phyloP scores from a whole-genome alignment of 2,329 filamentous ascomycete genomes.

The Fusarium praegraminearum region DNA sequence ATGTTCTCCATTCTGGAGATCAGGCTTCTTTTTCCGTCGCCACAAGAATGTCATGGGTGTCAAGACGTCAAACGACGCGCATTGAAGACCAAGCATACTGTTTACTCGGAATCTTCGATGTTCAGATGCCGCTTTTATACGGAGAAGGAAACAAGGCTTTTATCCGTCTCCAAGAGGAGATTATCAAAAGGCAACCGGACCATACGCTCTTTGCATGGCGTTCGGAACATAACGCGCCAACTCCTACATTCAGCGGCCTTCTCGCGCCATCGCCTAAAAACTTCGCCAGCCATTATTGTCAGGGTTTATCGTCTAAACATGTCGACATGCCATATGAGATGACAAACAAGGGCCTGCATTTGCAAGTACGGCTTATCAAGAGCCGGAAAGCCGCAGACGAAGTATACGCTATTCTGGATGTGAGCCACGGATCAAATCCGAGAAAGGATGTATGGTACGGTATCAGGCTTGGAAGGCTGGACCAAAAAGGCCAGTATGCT shows the following conservation, averaged over 20 bases:
- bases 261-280: slow-evolving; percentile 8
- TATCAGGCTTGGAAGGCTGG: slow-evolving; percentile 5
- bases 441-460: slow-evolving; percentile 2
- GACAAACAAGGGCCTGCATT: slow-evolving; percentile 21
- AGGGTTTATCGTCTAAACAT: neutral
- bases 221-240: neutral
- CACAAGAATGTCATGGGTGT: slow-evolving; percentile 52
- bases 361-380: slow-evolving; percentile 1
- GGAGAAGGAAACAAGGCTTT: slow-evolving; percentile 53
- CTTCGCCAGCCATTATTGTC: neutral
- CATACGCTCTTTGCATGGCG: slow-evolving; percentile 52
- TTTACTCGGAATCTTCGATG: slow-evolving; percentile 51
- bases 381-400: neutral
- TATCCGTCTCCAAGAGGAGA: slow-evolving; percentile 52
- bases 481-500: slow-evolving; percentile 6
- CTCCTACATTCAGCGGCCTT: slow-evolving; percentile 13
- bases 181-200: slow-evolving; percentile 51
- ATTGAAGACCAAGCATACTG: slow-evolving; percentile 52
- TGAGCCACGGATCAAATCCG: neutral
- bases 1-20: slow-evolving; percentile 16
- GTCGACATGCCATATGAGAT: slow-evolving; percentile 20
- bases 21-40: slow-evolving; percentile 41
- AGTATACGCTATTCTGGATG: slow-evolving; percentile 12
- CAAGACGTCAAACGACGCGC: slow-evolving; percentile 47
- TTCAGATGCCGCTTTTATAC: slow-evolving; percentile 55